Evolutionary conservation across 2,329 filamentous ascomycete genomes (phyloP).

Genomic region (Fusarium floridanum): DNA sequence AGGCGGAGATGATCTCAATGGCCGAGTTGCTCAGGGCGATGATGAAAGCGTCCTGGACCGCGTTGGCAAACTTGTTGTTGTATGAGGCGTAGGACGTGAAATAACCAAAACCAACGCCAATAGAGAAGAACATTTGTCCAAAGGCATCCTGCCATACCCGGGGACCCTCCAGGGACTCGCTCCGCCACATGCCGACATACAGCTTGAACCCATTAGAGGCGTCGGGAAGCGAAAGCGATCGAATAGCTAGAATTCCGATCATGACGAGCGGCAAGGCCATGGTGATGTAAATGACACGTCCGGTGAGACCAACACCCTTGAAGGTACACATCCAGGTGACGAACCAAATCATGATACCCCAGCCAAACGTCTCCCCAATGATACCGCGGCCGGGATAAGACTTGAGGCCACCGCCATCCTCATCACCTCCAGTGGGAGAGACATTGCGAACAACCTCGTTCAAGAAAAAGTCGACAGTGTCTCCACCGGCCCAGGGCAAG

Average conservation of each 20-base stretch:
- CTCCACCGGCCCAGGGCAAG: conserved; percentile 60
- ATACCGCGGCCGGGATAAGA: conserved; percentile 58
- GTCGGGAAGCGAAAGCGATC: conserved; percentile 63
- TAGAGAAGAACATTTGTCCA: conserved; percentile 58
- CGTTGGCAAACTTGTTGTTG: conserved; percentile 64
- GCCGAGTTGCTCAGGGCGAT: conserved; percentile 66
- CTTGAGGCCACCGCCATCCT: conserved; percentile 16
- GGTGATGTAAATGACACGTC: conserved; percentile 67
- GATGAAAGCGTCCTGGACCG: conserved; percentile 65
- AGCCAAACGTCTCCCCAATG: conserved; percentile 65
- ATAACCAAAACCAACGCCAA: conserved; percentile 66
- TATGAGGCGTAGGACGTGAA: conserved; percentile 69
- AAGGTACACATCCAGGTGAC: conserved; percentile 69
- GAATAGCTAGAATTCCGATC: conserved; percentile 64
- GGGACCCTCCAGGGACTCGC: conserved; percentile 53
- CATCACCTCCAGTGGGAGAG: neutral
- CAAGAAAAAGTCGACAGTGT: conserved; percentile 37
- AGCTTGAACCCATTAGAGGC: conserved; percentile 63
- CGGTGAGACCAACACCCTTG: conserved; percentile 66
- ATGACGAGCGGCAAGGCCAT: conserved; percentile 68
- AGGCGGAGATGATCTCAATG: conserved; percentile 61
- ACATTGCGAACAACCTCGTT: conserved; percentile 54
- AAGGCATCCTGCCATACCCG: conserved; percentile 64
- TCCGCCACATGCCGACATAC: conserved; percentile 54
- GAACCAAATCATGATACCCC: conserved; percentile 68